Percentiles rank a stretch among this genome's conserved stretches.
Conservation (phyloP, 352 stramenopile genomes). For the Phytophthora ramorum region DNA sequence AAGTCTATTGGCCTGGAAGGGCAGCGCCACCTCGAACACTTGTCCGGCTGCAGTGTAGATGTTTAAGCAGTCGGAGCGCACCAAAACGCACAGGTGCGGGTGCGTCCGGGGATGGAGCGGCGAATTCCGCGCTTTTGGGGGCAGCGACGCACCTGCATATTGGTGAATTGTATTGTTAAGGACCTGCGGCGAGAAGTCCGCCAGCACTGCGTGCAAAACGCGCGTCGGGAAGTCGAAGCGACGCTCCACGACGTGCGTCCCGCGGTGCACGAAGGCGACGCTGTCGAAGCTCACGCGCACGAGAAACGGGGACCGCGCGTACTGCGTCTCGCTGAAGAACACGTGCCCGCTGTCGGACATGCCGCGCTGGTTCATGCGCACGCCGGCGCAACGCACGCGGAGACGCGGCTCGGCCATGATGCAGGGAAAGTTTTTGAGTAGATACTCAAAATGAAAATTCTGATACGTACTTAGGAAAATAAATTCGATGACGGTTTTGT, state of each 20-base stretch:
- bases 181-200: conserved; percentile 43
- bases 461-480: not conserved
- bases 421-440: not conserved
- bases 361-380: conserved; percentile 27
- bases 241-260: conserved; percentile 63
- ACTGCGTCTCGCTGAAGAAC: conserved; percentile 47
- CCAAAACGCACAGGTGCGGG: conserved; percentile 67
- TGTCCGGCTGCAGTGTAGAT: conserved; percentile 71
- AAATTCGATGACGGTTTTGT: not conserved
- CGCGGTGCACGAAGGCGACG: conserved; percentile 66
- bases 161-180: not conserved
- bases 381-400: conserved; percentile 36
- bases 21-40: conserved; percentile 74
- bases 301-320: conserved; percentile 39
- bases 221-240: conserved; percentile 65
- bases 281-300: conserved; percentile 49
- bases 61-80: conserved; percentile 71
- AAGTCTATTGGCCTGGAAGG: conserved; percentile 73
- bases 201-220: conserved; percentile 61
- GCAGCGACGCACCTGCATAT: not conserved
- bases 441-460: not conserved
- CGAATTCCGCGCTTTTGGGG: conserved; percentile 8
- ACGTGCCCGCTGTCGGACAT: conserved; percentile 8
- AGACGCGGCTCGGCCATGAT: not conserved
- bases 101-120: conserved; percentile 16